Base-by-base conservation (phyloP, 2,329 filamentous ascomycete species). In the Hypoxylon sp. region DNA sequence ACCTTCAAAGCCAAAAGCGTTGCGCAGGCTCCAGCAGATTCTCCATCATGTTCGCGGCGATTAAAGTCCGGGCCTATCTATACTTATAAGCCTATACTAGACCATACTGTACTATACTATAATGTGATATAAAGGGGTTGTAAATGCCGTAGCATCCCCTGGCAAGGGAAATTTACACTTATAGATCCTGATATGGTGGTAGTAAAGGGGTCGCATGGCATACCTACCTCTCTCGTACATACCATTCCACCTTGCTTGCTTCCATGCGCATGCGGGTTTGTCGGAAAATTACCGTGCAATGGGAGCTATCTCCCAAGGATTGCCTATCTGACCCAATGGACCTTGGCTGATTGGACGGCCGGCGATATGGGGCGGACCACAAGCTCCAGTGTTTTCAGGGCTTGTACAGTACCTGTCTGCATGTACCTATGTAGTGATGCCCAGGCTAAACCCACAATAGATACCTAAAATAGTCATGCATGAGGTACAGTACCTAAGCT, bases 21-120 rank as follows among this genome's bases (percentile, higher is more conserved):
- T 84, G 6, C 74, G 77, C 51, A 77, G 82, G 40, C 77, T 84
- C 14, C 79, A 77, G 46, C 79, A 80, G 65, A 81, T 84, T 42
- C 75, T 84, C 11, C 77, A 75, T 14, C 82, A 83, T 64, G 67
- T 84, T 11, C 79, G 81, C 33, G 76, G 76, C n/a, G 61, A 56
- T 37, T 72, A 50, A 66, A 57, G 27, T 10, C n/a, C n/a, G 44
- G 17, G 61, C 46, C 14, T 5, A 37, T 20, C n/a, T 27, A 53
- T 14, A 61, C n/a, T 40, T 53, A 40, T 46, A 11, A 2, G 27
- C 35, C 33, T 50, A 17, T n/a, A n/a, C 20, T 25, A 48, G 42
- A 5, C 8, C 8, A 25, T 48, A 25, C 4, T 48, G 2, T 48
- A 11, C 25, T 27, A 27, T 20, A 27, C 25, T 27, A 27, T 27